These are phyloP conservation scores for Scytalidium sp. DNA, from an alignment of 2,329 filamentous ascomycete genomes.

Conservation along the genomic window DNA sequence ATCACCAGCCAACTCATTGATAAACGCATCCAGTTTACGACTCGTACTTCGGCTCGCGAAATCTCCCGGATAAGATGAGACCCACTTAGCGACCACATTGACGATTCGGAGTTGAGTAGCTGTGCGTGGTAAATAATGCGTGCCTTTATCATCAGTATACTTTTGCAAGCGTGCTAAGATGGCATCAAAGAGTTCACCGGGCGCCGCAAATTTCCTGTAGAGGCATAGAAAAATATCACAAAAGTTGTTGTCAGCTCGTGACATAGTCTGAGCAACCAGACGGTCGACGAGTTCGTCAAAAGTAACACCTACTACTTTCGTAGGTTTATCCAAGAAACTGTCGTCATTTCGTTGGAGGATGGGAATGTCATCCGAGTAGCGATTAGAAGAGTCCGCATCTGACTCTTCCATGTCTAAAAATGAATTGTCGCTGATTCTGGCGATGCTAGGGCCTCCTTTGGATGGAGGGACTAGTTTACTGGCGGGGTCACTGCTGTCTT, in stretches of 20 bases:
- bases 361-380: slow-evolving; percentile 65
- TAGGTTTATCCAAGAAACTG: slow-evolving; percentile 49
- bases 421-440: slow-evolving; percentile 18
- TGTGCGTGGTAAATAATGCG: slow-evolving; percentile 72
- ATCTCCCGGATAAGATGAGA: slow-evolving; percentile 85
- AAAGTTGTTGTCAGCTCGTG: slow-evolving; percentile 87
- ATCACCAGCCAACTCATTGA: slow-evolving; percentile 68
- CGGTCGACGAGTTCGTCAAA: slow-evolving; percentile 81
- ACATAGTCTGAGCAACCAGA: slow-evolving; percentile 77
- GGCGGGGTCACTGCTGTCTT: slow-evolving; percentile 15
- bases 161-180: slow-evolving; percentile 75
- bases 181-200: slow-evolving; percentile 71
- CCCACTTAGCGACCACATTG: slow-evolving; percentile 84
- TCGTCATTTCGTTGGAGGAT: slow-evolving; percentile 67
- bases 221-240: slow-evolving; percentile 84
- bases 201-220: slow-evolving; percentile 90
- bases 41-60: slow-evolving; percentile 78
- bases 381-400: slow-evolving; percentile 63
- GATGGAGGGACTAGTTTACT: slow-evolving; percentile 13
- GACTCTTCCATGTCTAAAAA: slow-evolving; percentile 55
- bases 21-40: slow-evolving; percentile 70
- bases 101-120: slow-evolving; percentile 81
- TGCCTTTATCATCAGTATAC: slow-evolving; percentile 62
- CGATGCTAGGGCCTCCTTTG: slow-evolving; percentile 13
- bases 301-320: slow-evolving; percentile 49